Evolutionary conservation across 1,284 basidiomycete species (phyloP).

Genomic region (Moniliella sp.): DNA sequence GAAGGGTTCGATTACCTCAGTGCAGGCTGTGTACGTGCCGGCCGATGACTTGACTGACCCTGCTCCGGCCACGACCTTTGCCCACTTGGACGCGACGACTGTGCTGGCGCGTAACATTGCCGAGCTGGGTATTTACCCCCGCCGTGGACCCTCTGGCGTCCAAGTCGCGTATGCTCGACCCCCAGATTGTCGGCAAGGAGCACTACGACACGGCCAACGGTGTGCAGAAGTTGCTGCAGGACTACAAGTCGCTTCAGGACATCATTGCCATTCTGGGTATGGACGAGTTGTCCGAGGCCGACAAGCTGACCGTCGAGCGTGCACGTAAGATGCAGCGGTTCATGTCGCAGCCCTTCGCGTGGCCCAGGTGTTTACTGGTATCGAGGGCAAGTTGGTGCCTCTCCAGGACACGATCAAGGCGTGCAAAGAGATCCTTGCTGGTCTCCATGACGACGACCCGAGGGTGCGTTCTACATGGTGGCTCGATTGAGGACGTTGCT

Average conservation of each 20-base stretch:
- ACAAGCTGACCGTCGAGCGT: constrained; percentile 77
- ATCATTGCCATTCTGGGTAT: constrained; percentile 75
- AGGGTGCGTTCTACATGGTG: constrained; percentile 48
- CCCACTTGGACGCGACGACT: constrained; percentile 97
- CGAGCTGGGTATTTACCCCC: constrained; percentile 98
- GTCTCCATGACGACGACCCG: constrained; percentile 69
- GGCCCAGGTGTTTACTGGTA: constrained; percentile 96
- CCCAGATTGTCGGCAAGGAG: constrained; percentile 74
- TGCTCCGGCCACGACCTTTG: constrained; percentile 94
- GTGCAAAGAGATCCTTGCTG: constrained; percentile 59
- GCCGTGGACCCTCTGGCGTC: constrained; percentile 97
- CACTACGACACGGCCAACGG: constrained; percentile 88
- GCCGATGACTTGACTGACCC: constrained; percentile 99
- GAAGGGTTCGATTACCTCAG: constrained; percentile 98
- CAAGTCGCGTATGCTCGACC: constrained; percentile 97
- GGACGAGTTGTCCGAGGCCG: constrained; percentile 98
- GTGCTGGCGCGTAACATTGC: constrained; percentile 96
- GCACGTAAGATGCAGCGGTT: constrained; percentile 49
- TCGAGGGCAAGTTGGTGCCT: constrained; percentile 80
- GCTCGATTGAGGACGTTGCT: constrained; percentile 83
- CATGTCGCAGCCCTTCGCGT: constrained; percentile 99
- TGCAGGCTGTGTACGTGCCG: constrained; percentile 97
- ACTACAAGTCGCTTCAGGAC: constrained; percentile 93
- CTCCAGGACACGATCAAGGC: constrained; percentile 33
- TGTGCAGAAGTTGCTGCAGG: constrained; percentile 93